Evolutionary conservation across 371 early-diverging fungal genomes (phyloP).

Genomic region (Smittium mucronatum): DNA sequence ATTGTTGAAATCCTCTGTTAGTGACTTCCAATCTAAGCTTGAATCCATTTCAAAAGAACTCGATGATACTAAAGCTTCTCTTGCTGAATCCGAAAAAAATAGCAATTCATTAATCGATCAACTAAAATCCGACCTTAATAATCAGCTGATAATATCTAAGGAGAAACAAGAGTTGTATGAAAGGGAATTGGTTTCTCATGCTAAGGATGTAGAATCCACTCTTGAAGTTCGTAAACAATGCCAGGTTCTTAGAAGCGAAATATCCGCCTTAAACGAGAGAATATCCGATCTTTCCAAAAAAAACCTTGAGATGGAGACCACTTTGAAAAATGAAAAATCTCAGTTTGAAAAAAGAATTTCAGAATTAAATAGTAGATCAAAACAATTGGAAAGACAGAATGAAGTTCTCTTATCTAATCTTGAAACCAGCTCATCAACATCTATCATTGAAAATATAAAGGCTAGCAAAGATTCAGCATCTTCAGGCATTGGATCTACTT

Average conservation of each 20-base stretch:
- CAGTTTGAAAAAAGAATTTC: constrained; percentile 12
- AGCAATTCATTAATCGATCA: neutral
- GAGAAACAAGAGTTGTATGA: constrained; percentile 41
- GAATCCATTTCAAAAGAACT: neutral
- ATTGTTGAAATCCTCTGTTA: neutral
- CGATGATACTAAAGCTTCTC: neutral
- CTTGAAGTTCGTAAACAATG: constrained; percentile 20
- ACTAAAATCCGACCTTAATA: constrained; percentile 14
- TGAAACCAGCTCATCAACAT: neutral
- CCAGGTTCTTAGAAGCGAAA: constrained; percentile 16
- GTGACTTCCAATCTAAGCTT: neutral
- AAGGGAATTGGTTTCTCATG: constrained; percentile 40
- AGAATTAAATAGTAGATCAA: constrained; percentile 5
- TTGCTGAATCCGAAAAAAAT: neutral
- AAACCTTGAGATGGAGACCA: constrained; percentile 8
- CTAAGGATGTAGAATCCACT: constrained; percentile 35
- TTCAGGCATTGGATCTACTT: neutral
- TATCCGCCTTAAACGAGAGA: constrained; percentile 13
- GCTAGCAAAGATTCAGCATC: neutral
- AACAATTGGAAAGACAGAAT: constrained; percentile 15
- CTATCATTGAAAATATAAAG: neutral
- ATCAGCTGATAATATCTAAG: constrained; percentile 26
- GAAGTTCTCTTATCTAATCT: constrained; percentile 12
- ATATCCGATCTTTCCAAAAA: constrained; percentile 29
- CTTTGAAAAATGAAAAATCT: constrained; percentile 9